Evolutionary conservation across 2,329 filamentous ascomycete species (phyloP).

Genomic region (Colletotrichum gloeosporioides): DNA sequence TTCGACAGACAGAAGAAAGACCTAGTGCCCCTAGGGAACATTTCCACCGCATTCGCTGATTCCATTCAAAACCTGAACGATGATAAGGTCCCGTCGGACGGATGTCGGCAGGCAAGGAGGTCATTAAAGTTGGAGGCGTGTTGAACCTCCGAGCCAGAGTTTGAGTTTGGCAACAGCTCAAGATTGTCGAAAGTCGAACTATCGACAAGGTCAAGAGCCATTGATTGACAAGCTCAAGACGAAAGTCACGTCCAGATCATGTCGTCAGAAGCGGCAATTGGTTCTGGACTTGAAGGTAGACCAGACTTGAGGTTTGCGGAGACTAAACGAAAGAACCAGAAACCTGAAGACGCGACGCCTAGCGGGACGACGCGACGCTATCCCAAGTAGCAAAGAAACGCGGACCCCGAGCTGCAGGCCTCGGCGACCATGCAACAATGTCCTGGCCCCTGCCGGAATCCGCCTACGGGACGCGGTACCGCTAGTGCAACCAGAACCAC

Average conservation of each 20-base stretch:
- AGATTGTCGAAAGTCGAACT: not conserved
- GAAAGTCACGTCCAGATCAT: rapidly evolving
- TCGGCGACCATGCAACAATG: not conserved
- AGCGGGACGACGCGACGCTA: not conserved
- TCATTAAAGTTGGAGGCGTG: not conserved
- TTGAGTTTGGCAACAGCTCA: not conserved
- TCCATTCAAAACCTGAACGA: not conserved
- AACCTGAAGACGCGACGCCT: not conserved
- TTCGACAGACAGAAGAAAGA: not conserved
- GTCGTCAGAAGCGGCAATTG: rapidly evolving
- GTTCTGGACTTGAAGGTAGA: not conserved
- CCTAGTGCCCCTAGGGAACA: not conserved
- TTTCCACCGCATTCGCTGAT: not conserved
- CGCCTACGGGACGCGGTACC: not conserved
- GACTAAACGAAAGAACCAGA: not conserved
- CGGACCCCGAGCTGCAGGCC: not conserved
- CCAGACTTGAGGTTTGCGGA: not conserved
- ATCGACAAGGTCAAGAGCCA: rapidly evolving
- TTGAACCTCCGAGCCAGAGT: rapidly evolving
- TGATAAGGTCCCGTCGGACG: rapidly evolving
- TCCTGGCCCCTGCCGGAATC: not conserved
- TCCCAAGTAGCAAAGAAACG: not conserved
- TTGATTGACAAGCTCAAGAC: not conserved
- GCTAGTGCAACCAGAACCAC: not conserved
- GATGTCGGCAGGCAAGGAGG: rapidly evolving